Evolutionary conservation across 371 early-diverging fungal genomes (phyloP), one percentile per base, ranked within the genome.

Genomic region (Haplosporangium sp.): DNA sequence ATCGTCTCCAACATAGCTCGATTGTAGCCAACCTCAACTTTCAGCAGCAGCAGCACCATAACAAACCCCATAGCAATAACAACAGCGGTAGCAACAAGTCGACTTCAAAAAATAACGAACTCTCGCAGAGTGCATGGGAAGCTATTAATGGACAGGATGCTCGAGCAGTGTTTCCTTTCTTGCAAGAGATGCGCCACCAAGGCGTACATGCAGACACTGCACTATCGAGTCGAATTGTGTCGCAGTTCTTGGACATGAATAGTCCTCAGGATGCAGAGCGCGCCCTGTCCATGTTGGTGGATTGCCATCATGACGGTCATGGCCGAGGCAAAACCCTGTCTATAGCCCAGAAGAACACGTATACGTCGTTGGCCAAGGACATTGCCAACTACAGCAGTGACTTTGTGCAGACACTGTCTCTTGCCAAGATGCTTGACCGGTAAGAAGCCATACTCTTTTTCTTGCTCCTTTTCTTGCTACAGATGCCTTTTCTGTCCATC

Each of bases 301-400:
- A 72, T 40, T 79, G 80, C 37, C 72, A 72, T n/a, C 58, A 42
- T 6, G 72, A 62, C 16, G 47, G 63, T 14, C 21, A 43, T 16
- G 66, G 56, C 60, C 62, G 47, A 20, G 80, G 80, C 21, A 55
- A 66, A 21, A 52, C 61, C 7, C 60, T 79, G 10, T 64, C 80
- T 11, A 40, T 64, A 4, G 48, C 62, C 16, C 80, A 79, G 38
- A 79, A 55, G 58, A 64, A 54, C 55, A 64, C 47, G 1, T 79
- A 79, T 48, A 54, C 80, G 0, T 59, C 69, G 0, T 62, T 79
- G 13, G 80, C 80, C 55, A 68, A 69, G 46, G 80, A 79, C 41
- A 79, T 79, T 58, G 72, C 72, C 6, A 62, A 72, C 59, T 62
- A 72, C 55, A 79, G 80, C 66, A 76, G 77, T 46, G 80, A 79